phyloP scores from a whole-genome alignment of 768 basidiomycete genomes.

The Auricularia heimuer region DNA sequence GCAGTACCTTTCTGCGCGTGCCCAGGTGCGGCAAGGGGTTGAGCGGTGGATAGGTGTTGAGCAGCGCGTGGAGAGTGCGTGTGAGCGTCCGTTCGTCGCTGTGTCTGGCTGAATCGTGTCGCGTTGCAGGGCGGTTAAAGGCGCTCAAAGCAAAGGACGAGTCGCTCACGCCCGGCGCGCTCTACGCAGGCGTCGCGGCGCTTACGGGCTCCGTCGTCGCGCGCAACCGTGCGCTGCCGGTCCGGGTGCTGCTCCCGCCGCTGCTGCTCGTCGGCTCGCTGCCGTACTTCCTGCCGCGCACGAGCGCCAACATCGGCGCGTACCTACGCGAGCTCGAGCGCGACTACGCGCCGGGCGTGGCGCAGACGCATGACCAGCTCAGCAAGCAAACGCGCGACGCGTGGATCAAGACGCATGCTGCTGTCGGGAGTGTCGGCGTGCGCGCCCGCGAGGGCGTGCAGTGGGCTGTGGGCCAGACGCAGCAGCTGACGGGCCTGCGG shows the following conservation, averaged over 20 bases:
- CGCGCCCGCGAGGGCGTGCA: constrained; percentile 45
- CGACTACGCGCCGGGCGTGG: constrained; percentile 53
- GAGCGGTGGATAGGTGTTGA: constrained; percentile 82
- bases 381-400: constrained; percentile 13
- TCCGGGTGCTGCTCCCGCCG: constrained; percentile 70
- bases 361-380: constrained; percentile 45
- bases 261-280: constrained; percentile 57
- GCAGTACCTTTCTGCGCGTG: constrained; percentile 47
- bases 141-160: constrained; percentile 73
- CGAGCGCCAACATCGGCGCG: constrained; percentile 53
- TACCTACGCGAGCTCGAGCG: constrained; percentile 68
- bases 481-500: constrained; percentile 66
- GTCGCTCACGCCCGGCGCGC: constrained; percentile 74
- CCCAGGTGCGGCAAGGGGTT: constrained; percentile 61
- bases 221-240: constrained; percentile 60
- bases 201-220: constrained; percentile 82
- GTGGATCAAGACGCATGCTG: constrained; percentile 44
- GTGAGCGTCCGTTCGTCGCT: background rate
- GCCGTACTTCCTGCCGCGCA: constrained; percentile 81
- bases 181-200: constrained; percentile 84
- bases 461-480: constrained; percentile 42
- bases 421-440: constrained; percentile 49
- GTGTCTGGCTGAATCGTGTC: no score
- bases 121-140: constrained; percentile 61
- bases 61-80: constrained; percentile 74